Evolutionary conservation across 805 yeast species (phyloP).

Genomic region (Zygosaccharomyces pseudorouxii): DNA sequence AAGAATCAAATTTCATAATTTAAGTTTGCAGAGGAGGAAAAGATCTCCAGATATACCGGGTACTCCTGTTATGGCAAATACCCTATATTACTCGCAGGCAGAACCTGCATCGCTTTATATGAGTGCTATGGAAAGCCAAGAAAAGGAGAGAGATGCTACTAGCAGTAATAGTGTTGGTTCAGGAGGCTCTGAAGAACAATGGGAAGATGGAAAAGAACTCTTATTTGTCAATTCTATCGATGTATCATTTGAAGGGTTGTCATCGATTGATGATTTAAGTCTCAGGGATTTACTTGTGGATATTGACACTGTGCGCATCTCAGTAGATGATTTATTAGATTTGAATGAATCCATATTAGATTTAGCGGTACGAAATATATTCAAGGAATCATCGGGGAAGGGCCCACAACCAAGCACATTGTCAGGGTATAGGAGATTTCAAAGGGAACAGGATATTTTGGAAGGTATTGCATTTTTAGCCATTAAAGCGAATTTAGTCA

Average conservation of each 20-base stretch:
- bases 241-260: conserved; percentile 47
- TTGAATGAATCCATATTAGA: conserved; percentile 13
- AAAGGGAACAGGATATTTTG: conserved; percentile 20
- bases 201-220: conserved; percentile 13
- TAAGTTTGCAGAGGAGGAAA: conserved; percentile 30
- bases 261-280: conserved; percentile 31
- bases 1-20: conserved; percentile 38
- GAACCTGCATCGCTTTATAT: conserved; percentile 70
- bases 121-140: conserved; percentile 68
- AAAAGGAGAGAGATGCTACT: conserved; percentile 22
- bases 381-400: background rate
- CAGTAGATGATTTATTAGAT: conserved; percentile 10
- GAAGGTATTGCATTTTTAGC: conserved; percentile 13
- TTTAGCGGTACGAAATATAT: conserved; percentile 3
- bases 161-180: conserved; percentile 25
- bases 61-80: conserved; percentile 39
- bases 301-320: conserved; percentile 38
- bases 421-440: conserved; percentile 23
- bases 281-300: conserved; percentile 35
- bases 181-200: conserved; percentile 14
- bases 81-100: conserved; percentile 61
- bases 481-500: conserved; percentile 7
- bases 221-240: conserved; percentile 34
- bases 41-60: conserved; percentile 17
- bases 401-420: conserved; percentile 8